phyloP scores from a whole-genome alignment of 768 basidiomycete genomes.

The Hortiboletus campestris region DNA sequence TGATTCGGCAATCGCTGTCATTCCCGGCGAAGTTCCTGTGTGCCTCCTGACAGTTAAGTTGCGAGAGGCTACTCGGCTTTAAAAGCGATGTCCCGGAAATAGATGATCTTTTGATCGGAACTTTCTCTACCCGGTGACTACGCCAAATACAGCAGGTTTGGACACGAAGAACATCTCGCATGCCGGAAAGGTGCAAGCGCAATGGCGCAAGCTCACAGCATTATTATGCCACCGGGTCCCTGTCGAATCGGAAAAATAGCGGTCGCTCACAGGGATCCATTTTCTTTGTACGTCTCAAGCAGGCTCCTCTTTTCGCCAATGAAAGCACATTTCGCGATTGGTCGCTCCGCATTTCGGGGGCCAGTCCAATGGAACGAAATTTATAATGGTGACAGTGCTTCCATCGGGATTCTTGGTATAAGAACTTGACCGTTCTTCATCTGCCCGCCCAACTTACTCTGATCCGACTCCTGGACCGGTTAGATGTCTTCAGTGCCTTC shows the following conservation, averaged over 20 bases:
- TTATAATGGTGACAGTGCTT: neutral
- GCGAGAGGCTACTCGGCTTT: neutral
- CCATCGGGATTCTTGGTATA: constrained; percentile 11
- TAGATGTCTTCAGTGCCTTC: constrained; percentile 23
- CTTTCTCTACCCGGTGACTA: constrained; percentile 1
- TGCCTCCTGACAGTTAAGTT: too few species aligned
- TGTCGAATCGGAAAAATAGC: constrained; percentile 18
- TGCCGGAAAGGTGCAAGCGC: constrained; percentile 1
- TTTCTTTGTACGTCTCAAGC: neutral
- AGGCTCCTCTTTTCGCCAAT: neutral
- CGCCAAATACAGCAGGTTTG: neutral
- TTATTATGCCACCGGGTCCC: neutral
- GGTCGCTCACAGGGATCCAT: neutral
- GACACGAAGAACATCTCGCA: neutral
- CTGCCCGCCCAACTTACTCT: neutral
- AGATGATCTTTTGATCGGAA: neutral
- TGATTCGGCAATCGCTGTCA: too few species aligned
- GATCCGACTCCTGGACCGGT: neutral
- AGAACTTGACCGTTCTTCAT: constrained; percentile 2
- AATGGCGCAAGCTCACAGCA: neutral
- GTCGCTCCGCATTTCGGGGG: neutral
- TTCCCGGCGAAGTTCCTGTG: too few species aligned
- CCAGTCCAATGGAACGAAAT: neutral
- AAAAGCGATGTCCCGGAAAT: neutral
- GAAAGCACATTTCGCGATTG: constrained; percentile 23